Base-by-base conservation (phyloP, 805 yeast genomes). In the baker's yeast (Saccharomyces cerevisiae) region DNA sequence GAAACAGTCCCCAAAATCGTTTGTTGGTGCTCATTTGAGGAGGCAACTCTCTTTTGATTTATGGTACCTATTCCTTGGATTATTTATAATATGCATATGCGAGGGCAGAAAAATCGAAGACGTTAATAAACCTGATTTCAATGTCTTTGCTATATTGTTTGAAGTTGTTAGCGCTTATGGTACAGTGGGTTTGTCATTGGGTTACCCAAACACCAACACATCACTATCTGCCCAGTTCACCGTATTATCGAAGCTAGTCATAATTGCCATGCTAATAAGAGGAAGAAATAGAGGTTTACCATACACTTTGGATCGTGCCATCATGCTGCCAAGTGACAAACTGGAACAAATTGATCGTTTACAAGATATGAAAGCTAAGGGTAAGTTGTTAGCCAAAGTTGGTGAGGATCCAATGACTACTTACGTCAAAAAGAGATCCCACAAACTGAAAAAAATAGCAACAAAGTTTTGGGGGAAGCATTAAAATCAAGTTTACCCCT, bases 241-340 rank as follows among this genome's bases (percentile, higher is more conserved):
- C 22, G 77, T 77, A 0, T 62, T 92, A 4, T 86, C 96, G 1
- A 94, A 94, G 65, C 74, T 92, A 46, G 88, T 91, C 1, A 82
- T 94, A 46, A 83, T 89, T 58, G 91, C 91, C 6, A 82, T 89
- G 85, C 83, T 94, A 86, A 78, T 94, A 48, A 81, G 99, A 73
- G 98, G 99, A 8, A 78, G 97, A 53, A 97, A 94, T 65, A 87
- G 99, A 78, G 98, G 98, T 17, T 76, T 92, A 55, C 99, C 99
- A 0, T 90, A 92, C 65, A 76, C 91, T 0, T 78, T 94, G 54
- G 99, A 92, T 70, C 81, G 99, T 65, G 98, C 99, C 41, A 86
- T 94, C 58, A 82, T 92, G 78, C 69, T 92, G 49, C 92, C 95
- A 8, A 80, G 85, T 48, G 84, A 81, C 13, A 79, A 80, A 56